Base-by-base conservation (phyloP, 495 filamentous ascomycete species). In the Trichocladium antarcticum region DNA sequence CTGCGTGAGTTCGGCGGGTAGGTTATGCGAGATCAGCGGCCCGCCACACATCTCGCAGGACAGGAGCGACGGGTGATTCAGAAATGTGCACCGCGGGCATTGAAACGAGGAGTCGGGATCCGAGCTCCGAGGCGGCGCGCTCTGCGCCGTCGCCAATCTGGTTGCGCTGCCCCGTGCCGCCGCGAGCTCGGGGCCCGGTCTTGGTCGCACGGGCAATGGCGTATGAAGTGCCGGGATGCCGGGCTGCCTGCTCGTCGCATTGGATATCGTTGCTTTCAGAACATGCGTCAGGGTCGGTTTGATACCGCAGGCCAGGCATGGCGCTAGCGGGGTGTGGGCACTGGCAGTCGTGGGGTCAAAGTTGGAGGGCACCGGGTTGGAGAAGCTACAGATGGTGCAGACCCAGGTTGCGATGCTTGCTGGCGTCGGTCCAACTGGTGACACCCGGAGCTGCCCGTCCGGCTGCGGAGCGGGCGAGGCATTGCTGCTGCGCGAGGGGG, bases 351-450 rank as follows among this genome's bases (percentile, higher is more conserved):
- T 71, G 0, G 85, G 81, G 49, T 95, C 89, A 58, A 97, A 97
- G 60, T 94, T 95, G 14, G 84, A 84, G 0, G 92, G 89, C 2
- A 97, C 78, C 0, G 87, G 84, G 58, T 99, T 99, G n/a, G 92
- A 93, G 61, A 95, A 90, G 37, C 85, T 88, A 68, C 92, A 98
- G 60, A 98, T 97, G 2, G 87, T 84, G 69, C 93, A 98, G 38
- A 98, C 81, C 92, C 92, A 98, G n/a, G 89, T 95, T 4, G 85
- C 89, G 47, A 71, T 72, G 57, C 73, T 80, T 8, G 68, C 59
- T 34, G 73, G 62, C 6, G 72, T 47, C 10, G 72, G 64, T 5
- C 75, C 70, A 27, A 76, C 63, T 9, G 68, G 68, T 21, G 77
- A 66, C 6, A 71, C 61, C 15, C 74, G 65, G 36, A 71, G 61